Conservation (phyloP, 495 filamentous ascomycete genomes). For the Bathelium albidoporum region DNA sequence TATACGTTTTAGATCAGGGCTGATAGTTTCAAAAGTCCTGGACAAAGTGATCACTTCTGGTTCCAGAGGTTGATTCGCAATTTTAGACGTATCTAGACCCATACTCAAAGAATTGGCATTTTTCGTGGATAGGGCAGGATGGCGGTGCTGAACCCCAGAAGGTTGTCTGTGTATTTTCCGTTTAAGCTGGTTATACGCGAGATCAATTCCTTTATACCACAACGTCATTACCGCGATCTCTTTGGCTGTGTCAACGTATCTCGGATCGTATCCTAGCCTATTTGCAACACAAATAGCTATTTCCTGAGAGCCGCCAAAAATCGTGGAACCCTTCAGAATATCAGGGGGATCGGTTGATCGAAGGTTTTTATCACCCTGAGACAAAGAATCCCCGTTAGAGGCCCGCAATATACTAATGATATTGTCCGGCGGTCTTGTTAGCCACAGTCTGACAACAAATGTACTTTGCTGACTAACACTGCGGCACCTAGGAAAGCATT, state of each 20-base stretch:
- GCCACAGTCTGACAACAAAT: neutral
- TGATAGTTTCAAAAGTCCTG: neutral
- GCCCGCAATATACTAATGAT: neutral
- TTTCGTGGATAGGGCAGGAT: neutral
- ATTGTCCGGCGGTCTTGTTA: neutral
- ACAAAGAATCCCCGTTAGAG: neutral
- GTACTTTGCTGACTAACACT: neutral
- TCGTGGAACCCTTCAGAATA: neutral
- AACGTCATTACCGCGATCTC: neutral
- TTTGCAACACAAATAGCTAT: neutral
- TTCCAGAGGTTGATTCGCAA: neutral
- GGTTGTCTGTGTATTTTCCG: neutral
- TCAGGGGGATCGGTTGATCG: neutral
- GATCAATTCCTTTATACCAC: neutral
- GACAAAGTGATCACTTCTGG: neutral
- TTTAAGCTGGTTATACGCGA: neutral
- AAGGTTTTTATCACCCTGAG: neutral
- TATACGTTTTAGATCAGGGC: neutral
- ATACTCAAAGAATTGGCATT: neutral
- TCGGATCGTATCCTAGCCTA: neutral
- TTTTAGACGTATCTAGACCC: neutral
- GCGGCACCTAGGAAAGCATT: neutral
- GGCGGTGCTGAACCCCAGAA: neutral
- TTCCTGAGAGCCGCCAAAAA: neutral
- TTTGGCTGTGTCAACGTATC: neutral